These are phyloP conservation scores for Penicillium macrosclerotiorum DNA, from an alignment of 495 filamentous ascomycete genomes.

Conservation along the genomic window DNA sequence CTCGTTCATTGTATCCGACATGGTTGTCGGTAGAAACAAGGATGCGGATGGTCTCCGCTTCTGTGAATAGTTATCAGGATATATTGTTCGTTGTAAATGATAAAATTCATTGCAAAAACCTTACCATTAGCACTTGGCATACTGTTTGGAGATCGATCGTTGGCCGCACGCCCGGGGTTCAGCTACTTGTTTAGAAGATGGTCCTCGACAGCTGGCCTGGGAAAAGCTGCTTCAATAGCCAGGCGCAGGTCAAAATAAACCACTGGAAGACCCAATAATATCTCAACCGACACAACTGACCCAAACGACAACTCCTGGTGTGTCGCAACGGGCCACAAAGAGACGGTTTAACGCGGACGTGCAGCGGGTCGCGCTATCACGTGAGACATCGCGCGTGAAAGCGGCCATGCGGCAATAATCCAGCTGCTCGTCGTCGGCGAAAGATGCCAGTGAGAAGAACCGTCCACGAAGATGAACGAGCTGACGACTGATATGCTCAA, in stretches of 20 bases:
- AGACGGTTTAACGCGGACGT: neutral
- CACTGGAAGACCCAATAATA: neutral
- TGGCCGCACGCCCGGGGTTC: neutral
- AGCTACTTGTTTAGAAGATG: too few relatives aligned
- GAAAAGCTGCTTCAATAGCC: too few relatives aligned
- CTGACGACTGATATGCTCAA: neutral
- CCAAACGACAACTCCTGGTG: neutral
- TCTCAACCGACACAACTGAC: neutral
- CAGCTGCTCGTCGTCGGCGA: too few relatives aligned
- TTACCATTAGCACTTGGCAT: conserved; percentile 27
- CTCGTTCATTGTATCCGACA: conserved; percentile 94
- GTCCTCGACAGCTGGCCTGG: too few relatives aligned
- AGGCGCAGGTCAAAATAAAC: too few relatives aligned
- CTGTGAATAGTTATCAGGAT: conserved; percentile 36
- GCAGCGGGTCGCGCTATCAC: conserved; percentile 14
- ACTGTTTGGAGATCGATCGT: conserved; percentile 1
- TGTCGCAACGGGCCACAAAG: neutral
- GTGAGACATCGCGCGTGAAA: conserved; percentile 7
- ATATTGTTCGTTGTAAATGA: too few relatives aligned
- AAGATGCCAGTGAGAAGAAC: too few relatives aligned
- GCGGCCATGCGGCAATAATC: conserved; percentile 1
- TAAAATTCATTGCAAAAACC: too few relatives aligned
- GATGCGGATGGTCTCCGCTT: conserved; percentile 88
- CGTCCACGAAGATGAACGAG: too few relatives aligned
- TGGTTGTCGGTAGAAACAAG: conserved; percentile 94